Percentiles rank a stretch among this genome's conserved stretches.
Conservation (phyloP, 257 asterid species). For the Fraxinus cuspidata region DNA sequence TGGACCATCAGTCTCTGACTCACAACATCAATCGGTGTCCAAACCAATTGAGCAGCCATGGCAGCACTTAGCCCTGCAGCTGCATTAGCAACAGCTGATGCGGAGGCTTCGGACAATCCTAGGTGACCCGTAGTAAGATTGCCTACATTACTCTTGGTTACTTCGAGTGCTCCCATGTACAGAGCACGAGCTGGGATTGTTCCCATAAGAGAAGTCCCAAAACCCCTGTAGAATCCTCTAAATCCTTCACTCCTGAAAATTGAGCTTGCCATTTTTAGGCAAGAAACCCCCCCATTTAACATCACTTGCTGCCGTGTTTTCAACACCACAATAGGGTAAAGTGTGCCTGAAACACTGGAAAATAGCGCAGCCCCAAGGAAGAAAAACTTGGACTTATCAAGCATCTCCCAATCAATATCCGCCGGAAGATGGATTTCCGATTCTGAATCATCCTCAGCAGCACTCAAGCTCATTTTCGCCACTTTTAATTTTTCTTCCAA, state of each 20-base stretch:
- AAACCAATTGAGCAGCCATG: constrained; percentile 95
- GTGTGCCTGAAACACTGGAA: constrained; percentile 82
- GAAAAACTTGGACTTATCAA: constrained; percentile 93
- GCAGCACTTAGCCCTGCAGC: constrained; percentile 94
- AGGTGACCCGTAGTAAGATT: constrained; percentile 48
- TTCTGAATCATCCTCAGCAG: constrained; percentile 83
- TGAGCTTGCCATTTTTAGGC: constrained; percentile 74
- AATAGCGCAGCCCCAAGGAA: constrained; percentile 92
- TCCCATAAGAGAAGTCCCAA: constrained; percentile 91
- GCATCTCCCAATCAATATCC: constrained; percentile 96
- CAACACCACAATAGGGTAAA: constrained; percentile 84
- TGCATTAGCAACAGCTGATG: constrained; percentile 83
- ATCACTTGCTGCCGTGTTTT: constrained; percentile 92
- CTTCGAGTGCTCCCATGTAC: constrained; percentile 94
- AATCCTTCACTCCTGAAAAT: constrained; percentile 66
- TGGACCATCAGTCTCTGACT: constrained; percentile 99
- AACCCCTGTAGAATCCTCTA: constrained; percentile 87
- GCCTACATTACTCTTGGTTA: constrained; percentile 86
- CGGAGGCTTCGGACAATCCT: constrained; percentile 75
- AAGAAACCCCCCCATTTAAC: constrained; percentile 46
- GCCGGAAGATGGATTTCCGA: constrained; percentile 91
- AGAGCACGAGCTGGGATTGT: constrained; percentile 96
- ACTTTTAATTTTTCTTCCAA: constrained; percentile 40
- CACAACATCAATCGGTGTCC: constrained; percentile 96
- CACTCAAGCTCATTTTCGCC: constrained; percentile 84